Base-by-base conservation (phyloP, 1,284 basidiomycete genomes). In the Termitomyces sp. region DNA sequence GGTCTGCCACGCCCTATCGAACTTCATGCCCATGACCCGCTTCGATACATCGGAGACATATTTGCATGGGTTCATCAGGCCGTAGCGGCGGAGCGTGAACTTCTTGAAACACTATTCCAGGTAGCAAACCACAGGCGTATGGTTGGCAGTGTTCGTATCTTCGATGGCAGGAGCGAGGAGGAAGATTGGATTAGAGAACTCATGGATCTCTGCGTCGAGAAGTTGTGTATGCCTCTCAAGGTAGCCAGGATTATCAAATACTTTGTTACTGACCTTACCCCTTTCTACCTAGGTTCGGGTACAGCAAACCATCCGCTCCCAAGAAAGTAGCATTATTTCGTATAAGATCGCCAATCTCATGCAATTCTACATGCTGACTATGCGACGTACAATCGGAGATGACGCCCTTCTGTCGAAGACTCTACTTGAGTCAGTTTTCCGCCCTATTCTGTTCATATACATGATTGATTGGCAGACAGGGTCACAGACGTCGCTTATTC, bases 61-160 rank as follows among this genome's bases (percentile, higher is more conserved):
- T 83, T 99, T 3, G 96, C 95, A 0, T 99, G 96, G 97, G 87
- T 98, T 1, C 96, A 99, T 71, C 97, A 99, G 58, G 82, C 90
- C 0, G 94, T 97, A 56, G 96, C 96, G 0, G 89, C 88, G 3
- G 96, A 99, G 69, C 87, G 89, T 49, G 97, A 99, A 71, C 93
- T 94, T 64, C 77, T 98, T 19, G 93, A 96, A 65, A 77, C 82
- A 30, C 70, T 97, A 36, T 96, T 97, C 62, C 86, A 82, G 7
- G 67, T 92, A 50, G 81, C 78, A 53, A 74, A 72, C 30, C 84
- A 85, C 56, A 69, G 78, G 3, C 74, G 88, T 47, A 89, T 94
- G 84, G 87, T 95, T 44, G 93, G 91, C 21, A 83, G 85, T 52
- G 77, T 84, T 28, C 72, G 89, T 39, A 72, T 73, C 44, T 84